Percentiles rank a stretch among this genome's conserved stretches.
phyloP scores from a whole-genome alignment of 257 asterid species.

The Ajuga chamaepitys region DNA sequence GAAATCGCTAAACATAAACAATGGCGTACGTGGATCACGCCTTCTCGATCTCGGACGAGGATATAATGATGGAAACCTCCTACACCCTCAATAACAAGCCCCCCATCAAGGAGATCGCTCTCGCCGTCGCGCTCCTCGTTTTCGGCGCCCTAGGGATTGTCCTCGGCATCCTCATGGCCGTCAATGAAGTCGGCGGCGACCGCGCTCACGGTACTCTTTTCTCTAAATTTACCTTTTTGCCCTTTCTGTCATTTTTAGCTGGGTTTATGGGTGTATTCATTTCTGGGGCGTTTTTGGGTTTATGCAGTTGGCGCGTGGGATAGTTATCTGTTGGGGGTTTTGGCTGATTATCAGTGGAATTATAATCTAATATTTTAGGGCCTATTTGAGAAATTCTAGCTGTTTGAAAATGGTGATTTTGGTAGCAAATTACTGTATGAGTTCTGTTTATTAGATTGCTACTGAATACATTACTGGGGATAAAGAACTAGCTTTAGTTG shows the following conservation, averaged over 20 bases:
- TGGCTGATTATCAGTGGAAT: neutral
- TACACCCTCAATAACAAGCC: constrained; percentile 69
- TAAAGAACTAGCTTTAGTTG: neutral
- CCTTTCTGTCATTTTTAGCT: neutral
- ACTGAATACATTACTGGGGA: neutral
- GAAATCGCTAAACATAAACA: neutral
- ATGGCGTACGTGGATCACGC: constrained; percentile 99
- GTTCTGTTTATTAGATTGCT: neutral
- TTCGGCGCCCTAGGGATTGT: constrained; percentile 75
- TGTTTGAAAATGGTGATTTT: neutral
- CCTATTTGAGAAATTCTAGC: neutral
- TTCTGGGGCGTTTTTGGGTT: neutral
- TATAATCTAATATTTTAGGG: neutral
- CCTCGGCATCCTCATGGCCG: constrained; percentile 74
- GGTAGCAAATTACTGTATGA: neutral
- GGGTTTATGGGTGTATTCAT: constrained; percentile 5
- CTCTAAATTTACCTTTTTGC: neutral
- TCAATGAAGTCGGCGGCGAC: constrained; percentile 84
- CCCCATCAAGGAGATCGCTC: constrained; percentile 94
- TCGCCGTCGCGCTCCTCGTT: constrained; percentile 80
- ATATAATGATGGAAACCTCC: constrained; percentile 81
- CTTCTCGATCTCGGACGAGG: constrained; percentile 96
- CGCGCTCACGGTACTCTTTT: constrained; percentile 69
- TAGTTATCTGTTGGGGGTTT: constrained; percentile 1
- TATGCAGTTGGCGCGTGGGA: neutral